Conservation (phyloP, 495 filamentous ascomycete species). For the Trichoderma reesei region DNA sequence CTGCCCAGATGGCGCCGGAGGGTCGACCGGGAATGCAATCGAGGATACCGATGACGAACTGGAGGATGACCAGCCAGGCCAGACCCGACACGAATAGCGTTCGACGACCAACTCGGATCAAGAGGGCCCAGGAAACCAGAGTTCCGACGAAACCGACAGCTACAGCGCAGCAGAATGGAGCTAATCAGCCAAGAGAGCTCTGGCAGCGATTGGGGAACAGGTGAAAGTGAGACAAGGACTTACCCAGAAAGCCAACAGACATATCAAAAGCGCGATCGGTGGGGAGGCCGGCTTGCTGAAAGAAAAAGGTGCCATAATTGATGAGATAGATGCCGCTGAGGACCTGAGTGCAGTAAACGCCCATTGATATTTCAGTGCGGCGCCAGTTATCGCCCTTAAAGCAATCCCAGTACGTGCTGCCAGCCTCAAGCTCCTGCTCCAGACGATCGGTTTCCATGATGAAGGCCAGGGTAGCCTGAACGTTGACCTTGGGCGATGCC, state of each 20-base stretch:
- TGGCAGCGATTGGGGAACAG: neutral
- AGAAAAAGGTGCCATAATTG: conserved; percentile 61
- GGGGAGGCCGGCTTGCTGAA: conserved; percentile 52
- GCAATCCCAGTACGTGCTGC: conserved; percentile 53
- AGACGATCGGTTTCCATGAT: conserved; percentile 60
- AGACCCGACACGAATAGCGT: conserved; percentile 32
- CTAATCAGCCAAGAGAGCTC: neutral
- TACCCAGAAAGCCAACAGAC: conserved; percentile 9
- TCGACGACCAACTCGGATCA: conserved; percentile 30
- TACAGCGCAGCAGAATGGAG: neutral
- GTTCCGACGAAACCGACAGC: neutral
- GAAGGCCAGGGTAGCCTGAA: conserved; percentile 56
- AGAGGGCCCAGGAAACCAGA: conserved; percentile 27
- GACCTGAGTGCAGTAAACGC: conserved; percentile 58
- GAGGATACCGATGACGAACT: conserved; percentile 27
- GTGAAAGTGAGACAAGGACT: neutral
- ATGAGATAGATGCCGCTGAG: conserved; percentile 56
- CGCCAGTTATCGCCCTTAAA: conserved; percentile 55
- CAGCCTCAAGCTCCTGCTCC: conserved; percentile 48
- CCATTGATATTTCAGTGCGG: conserved; percentile 56
- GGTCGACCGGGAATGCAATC: conserved; percentile 15
- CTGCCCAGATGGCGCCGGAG: conserved; percentile 31
- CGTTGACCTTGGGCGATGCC: conserved; percentile 41
- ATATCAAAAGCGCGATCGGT: conserved; percentile 39
- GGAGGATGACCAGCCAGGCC: conserved; percentile 17